phyloP scores from a whole-genome alignment of 306 rosid genomes.

The Carpinus viminea region DNA sequence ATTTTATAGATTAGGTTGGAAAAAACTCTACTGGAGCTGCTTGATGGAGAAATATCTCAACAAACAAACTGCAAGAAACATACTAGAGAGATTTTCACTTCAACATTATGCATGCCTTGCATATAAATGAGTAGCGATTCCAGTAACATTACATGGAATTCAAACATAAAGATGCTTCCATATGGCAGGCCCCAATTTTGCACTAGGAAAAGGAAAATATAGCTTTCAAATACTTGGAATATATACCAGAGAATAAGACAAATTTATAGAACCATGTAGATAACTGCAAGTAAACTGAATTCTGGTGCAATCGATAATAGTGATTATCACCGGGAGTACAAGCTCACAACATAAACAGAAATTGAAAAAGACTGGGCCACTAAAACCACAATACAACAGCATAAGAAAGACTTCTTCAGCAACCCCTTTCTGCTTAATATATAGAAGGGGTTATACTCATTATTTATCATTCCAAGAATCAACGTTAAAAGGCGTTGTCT shows the following conservation, averaged over 20 bases:
- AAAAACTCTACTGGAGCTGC: not conserved
- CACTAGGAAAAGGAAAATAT: not conserved
- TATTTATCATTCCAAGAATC: constrained; percentile 59
- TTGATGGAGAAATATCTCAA: not conserved
- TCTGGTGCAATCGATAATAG: constrained; percentile 57
- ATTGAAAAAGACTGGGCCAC: not conserved
- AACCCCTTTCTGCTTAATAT: constrained; percentile 23
- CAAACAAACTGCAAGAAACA: not conserved
- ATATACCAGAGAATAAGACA: not conserved
- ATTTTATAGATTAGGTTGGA: too few relatives aligned
- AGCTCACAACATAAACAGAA: constrained; percentile 19
- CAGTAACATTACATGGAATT: not conserved
- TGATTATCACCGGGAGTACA: constrained; percentile 43
- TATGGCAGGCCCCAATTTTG: too few relatives aligned
- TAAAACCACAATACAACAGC: constrained; percentile 16
- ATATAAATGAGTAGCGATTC: not conserved
- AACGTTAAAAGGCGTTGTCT: constrained; percentile 88
- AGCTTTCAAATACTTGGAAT: not conserved
- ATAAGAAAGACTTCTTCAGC: constrained; percentile 15
- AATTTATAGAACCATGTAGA: constrained; percentile 34
- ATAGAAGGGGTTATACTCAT: constrained; percentile 19
- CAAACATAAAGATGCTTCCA: constrained; percentile 9
- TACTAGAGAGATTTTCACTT: not conserved
- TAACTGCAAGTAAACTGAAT: constrained; percentile 31
- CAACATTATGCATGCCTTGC: not conserved